These are phyloP conservation scores for Diplotaxis tenuifolia DNA, from an alignment of 345 rosid genomes.

Conservation along the genomic window DNA sequence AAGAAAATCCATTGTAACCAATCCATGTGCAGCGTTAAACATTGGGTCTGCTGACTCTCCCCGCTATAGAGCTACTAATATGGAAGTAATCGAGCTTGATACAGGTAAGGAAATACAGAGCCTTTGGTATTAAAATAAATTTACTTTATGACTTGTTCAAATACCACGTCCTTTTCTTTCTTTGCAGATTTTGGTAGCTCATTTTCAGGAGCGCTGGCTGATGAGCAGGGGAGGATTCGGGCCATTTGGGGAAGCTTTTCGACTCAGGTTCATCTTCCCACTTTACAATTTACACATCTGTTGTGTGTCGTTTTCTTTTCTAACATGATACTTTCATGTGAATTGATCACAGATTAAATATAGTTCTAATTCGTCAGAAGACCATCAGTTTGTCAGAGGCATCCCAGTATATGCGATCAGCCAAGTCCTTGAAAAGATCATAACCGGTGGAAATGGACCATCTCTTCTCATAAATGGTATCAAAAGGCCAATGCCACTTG, in stretches of 20 bases:
- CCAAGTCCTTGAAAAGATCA: slow-evolving; percentile 73
- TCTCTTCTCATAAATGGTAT: slow-evolving; percentile 78
- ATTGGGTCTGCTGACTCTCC: slow-evolving; percentile 91
- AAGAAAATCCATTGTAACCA: slow-evolving; percentile 82
- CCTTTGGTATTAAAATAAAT: not conserved
- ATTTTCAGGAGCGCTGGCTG: slow-evolving; percentile 88
- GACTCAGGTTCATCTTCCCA: slow-evolving; percentile 61
- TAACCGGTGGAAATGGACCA: slow-evolving; percentile 65
- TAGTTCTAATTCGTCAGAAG: slow-evolving; percentile 73
- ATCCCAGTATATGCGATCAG: slow-evolving; percentile 70
- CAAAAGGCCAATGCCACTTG: slow-evolving; percentile 81
- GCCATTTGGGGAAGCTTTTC: slow-evolving; percentile 98
- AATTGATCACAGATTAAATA: slow-evolving; percentile 58
- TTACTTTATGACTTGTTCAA: not conserved
- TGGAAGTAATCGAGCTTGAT: slow-evolving; percentile 94
- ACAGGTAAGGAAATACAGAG: slow-evolving; percentile 53
- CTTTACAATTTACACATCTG: slow-evolving; percentile 4
- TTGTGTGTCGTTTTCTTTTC: not conserved
- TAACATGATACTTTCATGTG: slow-evolving; percentile 17
- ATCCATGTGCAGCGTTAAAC: slow-evolving; percentile 85
- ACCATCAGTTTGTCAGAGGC: slow-evolving; percentile 91
- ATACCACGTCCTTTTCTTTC: slow-evolving; percentile 12
- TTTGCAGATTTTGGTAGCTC: slow-evolving; percentile 89
- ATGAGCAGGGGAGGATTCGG: slow-evolving; percentile 83
- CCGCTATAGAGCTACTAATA: slow-evolving; percentile 91